Evolutionary conservation across 164 flowering plant species (phyloP), one percentile per base, ranked within the genome.

Genomic region (Nelumbo lutea): DNA sequence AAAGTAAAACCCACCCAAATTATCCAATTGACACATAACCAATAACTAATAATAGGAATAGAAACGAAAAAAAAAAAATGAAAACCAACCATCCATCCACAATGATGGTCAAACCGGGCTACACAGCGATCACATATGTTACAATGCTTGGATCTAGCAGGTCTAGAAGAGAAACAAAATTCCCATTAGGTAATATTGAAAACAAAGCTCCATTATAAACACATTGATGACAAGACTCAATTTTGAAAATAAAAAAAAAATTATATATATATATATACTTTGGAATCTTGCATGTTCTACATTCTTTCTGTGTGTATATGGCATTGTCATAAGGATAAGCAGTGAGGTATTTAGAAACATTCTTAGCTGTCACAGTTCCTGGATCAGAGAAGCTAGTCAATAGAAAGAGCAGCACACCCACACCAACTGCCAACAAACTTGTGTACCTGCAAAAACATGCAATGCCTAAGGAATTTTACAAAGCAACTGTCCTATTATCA

Each of bases 71-170:
- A 27, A 27, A 27, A 27, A 65, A 66, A 72, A n/a, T n/a, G 5
- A 50, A 59, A 40, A 59, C 88, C 68, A 60, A 92, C 99, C 99
- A 95, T 90, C 99, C 98, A 95, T 76, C 94, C 99, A 81, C 99
- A 95, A 63, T 95, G 99, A 75, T 95, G 99, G 69, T 95, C 99
- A 81, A 95, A 95, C 47, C 99, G 88, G 42, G 97, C 97, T 60
- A 95, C 90, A 82, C 99, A 95, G 15, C 99, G 90, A 73, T 89
- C 74, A 74, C 99, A 95, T 66, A 95, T 79, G 80, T 96, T 81
- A 81, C 99, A 95, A 71, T 95, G 99, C 82, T 95, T 95, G 69
- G 99, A 92, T 76, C 98, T 87, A 66, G 99, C 99, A 76, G 98
- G 98, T 73, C 99, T 95, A 77, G 46, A 73, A 27, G 64, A 79